Evolutionary conservation across 139 green algal genomes (phyloP), one percentile per base, ranked within the genome.

Genomic region (Coelastrella sp.): DNA sequence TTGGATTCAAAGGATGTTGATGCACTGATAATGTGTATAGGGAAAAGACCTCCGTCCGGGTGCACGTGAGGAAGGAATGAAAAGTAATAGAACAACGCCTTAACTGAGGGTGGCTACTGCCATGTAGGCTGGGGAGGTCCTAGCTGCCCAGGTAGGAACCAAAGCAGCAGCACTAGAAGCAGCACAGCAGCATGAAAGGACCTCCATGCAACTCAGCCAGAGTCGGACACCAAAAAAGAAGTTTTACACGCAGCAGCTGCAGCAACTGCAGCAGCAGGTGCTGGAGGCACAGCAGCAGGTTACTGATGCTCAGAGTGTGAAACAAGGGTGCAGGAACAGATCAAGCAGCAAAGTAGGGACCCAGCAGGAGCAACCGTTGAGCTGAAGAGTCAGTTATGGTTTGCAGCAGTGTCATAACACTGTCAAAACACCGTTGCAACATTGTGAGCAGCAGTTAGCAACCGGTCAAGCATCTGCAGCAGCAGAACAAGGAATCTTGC

Each of bases 181-280:
- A 19, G 73, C 85, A 65, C 85, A 90, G 58, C 54, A 60, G 22
- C 73, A 90, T 73, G 22, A 19, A 14, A 73, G 57, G 73, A 90
- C 54, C 85, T 84, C 58, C 85, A 90, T n/a, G 73, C 65, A 73
- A 22, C 16, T 17, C n/a, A 73, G 56, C 20, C n/a, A 16, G 7
- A 56, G n/a, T n/a, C n/a, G n/a, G n/a, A n/a, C n/a, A n/a, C n/a
- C 60, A 68, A 23, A 17, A 60, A 13, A 74, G 7, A 14, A 60
- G 5, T 20, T 17, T 19, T 73, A 90, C 4, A 20, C 22, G 14
- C 14, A 56, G 32, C n/a, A 3, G 13, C 66, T 64, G 17, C 66
- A 80, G 66, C 47, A 68, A 68, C 47, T 88, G 66, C 20, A 85
- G 13, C 13, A 11, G 16, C 20, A 85, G 19, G 17, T 74, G 19